Base-by-base conservation (phyloP, 2,329 filamentous ascomycete species). In the Botrytis fragariae region DNA sequence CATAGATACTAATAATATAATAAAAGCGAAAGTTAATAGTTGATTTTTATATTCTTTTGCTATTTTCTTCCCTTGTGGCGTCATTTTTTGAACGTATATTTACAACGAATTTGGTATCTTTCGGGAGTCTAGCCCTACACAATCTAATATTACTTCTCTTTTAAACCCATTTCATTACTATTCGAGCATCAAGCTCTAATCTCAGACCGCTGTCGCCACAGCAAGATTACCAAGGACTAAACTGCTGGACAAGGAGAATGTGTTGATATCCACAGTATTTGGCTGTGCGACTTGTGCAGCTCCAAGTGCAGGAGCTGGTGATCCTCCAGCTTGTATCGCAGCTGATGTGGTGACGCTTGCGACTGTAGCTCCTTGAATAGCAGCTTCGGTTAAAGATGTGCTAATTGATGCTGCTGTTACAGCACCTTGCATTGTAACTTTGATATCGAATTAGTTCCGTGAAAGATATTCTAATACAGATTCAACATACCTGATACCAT, bases 201-300 rank as follows among this genome's bases (percentile, higher is more conserved):
- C 42, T 75, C 45, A 74, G 48, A 69, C 35, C 9, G 45, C 65
- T 25, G 76, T 76, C 18, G 77, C 69, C 44, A 64, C 72, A 18
- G 79, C 79, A 61, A 81, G 75, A 63, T 73, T 79, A 16, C 80
- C 80, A 20, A 81, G 73, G 29, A 77, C 64, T 37, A 81, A 72
- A 69, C 72, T 77, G 63, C 78, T 80, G 16, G 75, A 71, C 39
- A 81, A 75, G 10, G 75, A 76, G 74, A 80, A 79, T 7, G 77
- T 78, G 51, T 72, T 75, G 69, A 81, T 81, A 68, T 81, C 74
- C 45, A 70, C 16, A 35, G 71, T 25, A 12, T 65, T 70, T 10
- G 74, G 60, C 54, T 74, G 59, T 22, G 69, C 72, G 20, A 63
- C 45, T 69, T 69, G 61, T 60, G 69, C 69, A 60, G 70, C 54